These are phyloP conservation scores for Penicillium canescens DNA, from an alignment of 495 filamentous ascomycete species.

Conservation along the genomic window DNA sequence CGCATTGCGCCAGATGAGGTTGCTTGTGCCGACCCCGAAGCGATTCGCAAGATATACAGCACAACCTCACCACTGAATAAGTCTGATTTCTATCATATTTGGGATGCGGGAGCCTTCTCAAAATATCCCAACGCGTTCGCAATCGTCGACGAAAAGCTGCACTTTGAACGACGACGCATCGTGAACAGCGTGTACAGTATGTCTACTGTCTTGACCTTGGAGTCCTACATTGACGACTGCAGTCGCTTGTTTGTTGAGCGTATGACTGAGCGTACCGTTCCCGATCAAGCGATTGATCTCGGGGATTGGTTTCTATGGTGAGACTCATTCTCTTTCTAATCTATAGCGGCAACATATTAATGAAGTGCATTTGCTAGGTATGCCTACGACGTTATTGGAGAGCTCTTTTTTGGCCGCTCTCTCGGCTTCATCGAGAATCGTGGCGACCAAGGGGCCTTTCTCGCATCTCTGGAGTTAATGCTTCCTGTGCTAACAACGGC, in stretches of 20 bases:
- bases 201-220: conserved; percentile 20
- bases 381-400: conserved; percentile 25
- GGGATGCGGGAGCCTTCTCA: conserved; percentile 5
- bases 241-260: conserved; percentile 15
- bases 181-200: conserved; percentile 22
- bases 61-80: conserved; percentile 8
- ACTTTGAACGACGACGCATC: conserved; percentile 19
- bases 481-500: conserved; percentile 12
- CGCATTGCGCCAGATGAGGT: conserved; percentile 30
- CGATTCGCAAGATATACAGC: conserved; percentile 22
- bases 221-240: conserved; percentile 18
- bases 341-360: too few species aligned
- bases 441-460: conserved; percentile 15
- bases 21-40: conserved; percentile 24
- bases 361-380: too few species aligned
- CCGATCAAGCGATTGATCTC: conserved; percentile 15
- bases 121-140: conserved; percentile 17
- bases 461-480: conserved; percentile 15
- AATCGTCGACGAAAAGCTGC: conserved; percentile 15
- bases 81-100: conserved; percentile 22
- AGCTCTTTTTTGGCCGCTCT: conserved; percentile 24
- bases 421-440: conserved; percentile 27
- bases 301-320: conserved; percentile 9
- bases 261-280: conserved; percentile 16
- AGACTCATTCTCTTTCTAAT: background rate